Conservation (phyloP, 305 asterid species). For the Fraxinus sp. region DNA sequence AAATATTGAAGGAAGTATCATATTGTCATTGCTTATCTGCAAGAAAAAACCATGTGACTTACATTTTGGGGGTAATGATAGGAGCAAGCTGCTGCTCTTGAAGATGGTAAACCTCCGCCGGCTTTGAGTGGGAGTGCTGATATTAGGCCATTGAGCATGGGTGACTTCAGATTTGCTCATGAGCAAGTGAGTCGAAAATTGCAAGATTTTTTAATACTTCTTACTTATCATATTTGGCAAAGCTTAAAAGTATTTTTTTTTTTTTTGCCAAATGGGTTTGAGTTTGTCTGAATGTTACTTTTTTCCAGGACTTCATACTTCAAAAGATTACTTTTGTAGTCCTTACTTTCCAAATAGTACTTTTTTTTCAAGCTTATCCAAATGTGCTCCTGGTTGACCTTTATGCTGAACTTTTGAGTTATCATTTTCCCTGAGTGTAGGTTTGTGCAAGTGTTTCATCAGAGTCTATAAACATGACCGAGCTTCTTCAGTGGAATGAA, state of each 20-base stretch:
- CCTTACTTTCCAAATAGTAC: not conserved
- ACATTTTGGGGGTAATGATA: slow-evolving; percentile 26
- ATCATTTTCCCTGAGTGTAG: slow-evolving; percentile 26
- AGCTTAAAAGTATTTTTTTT: not conserved
- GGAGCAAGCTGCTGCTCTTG: slow-evolving; percentile 56
- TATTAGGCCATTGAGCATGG: slow-evolving; percentile 48
- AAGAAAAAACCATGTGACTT: not conserved
- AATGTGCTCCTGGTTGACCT: not conserved
- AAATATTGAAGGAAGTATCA: not conserved
- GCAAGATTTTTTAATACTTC: not conserved
- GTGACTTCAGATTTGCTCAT: slow-evolving; percentile 63
- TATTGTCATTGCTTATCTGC: not conserved
- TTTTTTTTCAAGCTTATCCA: not conserved
- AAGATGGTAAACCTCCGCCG: slow-evolving; percentile 58
- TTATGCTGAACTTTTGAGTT: slow-evolving; percentile 1
- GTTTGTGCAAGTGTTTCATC: slow-evolving; percentile 84
- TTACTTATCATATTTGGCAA: not conserved
- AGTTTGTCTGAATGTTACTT: not conserved
- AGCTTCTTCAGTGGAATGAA: slow-evolving; percentile 80
- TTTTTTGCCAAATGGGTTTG: not conserved
- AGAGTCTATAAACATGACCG: slow-evolving; percentile 75
- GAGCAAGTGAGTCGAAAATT: slow-evolving; percentile 41
- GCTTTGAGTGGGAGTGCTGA: slow-evolving; percentile 61
- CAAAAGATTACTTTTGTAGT: not conserved
- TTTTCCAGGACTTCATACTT: not conserved